Evolutionary conservation across 805 yeast species (phyloP).

Genomic region (Candida ficus): DNA sequence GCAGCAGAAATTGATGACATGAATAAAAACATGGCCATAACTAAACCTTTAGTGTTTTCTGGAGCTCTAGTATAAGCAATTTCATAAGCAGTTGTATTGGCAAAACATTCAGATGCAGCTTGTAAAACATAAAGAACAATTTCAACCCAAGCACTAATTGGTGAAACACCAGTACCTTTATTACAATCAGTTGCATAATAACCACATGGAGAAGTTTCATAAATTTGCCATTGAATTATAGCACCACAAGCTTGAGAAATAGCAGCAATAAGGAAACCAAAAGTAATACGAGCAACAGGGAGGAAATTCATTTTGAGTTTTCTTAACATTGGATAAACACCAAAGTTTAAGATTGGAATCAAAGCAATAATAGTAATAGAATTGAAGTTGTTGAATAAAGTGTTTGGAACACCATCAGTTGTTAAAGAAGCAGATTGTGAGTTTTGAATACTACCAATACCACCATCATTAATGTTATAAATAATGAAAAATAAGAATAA

Average conservation of each 20-base stretch:
- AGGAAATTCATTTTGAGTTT: constrained; percentile 46
- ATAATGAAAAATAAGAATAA: constrained; percentile 66
- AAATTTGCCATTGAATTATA: constrained; percentile 66
- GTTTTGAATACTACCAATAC: constrained; percentile 38
- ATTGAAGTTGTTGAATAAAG: constrained; percentile 68
- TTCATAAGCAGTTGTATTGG: constrained; percentile 74
- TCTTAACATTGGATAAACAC: constrained; percentile 49
- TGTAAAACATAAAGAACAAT: constrained; percentile 59
- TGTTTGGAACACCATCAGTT: constrained; percentile 72
- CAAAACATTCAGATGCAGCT: constrained; percentile 71
- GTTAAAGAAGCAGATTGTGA: constrained; percentile 66
- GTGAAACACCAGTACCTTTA: constrained; percentile 16
- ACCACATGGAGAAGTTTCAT: constrained; percentile 68
- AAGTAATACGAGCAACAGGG: constrained; percentile 65
- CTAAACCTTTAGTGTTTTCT: constrained; percentile 37
- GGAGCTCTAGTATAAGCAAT: constrained; percentile 83
- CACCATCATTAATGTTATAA: constrained; percentile 68
- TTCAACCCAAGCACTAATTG: constrained; percentile 64
- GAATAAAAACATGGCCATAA: constrained; percentile 50
- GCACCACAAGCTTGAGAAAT: constrained; percentile 31
- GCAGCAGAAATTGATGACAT: constrained; percentile 74
- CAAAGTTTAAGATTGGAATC: constrained; percentile 62
- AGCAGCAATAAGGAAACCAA: constrained; percentile 64
- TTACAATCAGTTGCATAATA: constrained; percentile 51
- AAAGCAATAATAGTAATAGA: constrained; percentile 71